Conservation (phyloP, 345 rosid genomes). For the Euphorbia peplus region DNA sequence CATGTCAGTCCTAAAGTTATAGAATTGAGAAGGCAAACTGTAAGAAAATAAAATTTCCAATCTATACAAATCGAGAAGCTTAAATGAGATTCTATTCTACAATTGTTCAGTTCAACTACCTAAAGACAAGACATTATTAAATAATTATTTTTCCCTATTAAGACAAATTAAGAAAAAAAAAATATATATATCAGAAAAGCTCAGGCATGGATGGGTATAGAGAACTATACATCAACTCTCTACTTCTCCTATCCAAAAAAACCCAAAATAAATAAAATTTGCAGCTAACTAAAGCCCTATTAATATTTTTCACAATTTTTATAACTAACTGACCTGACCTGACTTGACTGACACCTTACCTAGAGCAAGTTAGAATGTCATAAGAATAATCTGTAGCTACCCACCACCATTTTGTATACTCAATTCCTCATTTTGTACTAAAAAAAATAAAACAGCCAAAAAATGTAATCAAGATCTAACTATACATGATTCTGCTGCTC, state of each 20-base stretch:
- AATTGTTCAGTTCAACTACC: background rate
- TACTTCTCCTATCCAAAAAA: conserved; percentile 2
- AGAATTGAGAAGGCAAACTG: background rate
- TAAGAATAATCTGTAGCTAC: background rate
- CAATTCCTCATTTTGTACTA: conserved; percentile 1
- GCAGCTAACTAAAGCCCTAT: background rate
- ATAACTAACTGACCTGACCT: conserved; percentile 13
- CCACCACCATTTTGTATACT: conserved; percentile 9
- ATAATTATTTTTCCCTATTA: background rate
- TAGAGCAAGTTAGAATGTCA: conserved; percentile 12
- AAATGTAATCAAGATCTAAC: conserved; percentile 26
- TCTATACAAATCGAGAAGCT: conserved; percentile 5
- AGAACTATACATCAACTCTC: conserved; percentile 20
- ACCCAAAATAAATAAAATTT: conserved; percentile 10
- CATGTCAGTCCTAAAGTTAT: background rate
- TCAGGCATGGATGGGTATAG: background rate
- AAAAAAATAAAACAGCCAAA: background rate
- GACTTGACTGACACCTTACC: too few species aligned
- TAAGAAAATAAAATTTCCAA: background rate
- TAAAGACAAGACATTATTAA: background rate
- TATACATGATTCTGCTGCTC: conserved; percentile 49
- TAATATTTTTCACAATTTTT: conserved; percentile 10
- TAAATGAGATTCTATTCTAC: background rate
- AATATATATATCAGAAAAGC: background rate
- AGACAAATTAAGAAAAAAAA: background rate